Conservation (phyloP, 306 rosid genomes). For the Cyamopsis tetragonoloba region DNA sequence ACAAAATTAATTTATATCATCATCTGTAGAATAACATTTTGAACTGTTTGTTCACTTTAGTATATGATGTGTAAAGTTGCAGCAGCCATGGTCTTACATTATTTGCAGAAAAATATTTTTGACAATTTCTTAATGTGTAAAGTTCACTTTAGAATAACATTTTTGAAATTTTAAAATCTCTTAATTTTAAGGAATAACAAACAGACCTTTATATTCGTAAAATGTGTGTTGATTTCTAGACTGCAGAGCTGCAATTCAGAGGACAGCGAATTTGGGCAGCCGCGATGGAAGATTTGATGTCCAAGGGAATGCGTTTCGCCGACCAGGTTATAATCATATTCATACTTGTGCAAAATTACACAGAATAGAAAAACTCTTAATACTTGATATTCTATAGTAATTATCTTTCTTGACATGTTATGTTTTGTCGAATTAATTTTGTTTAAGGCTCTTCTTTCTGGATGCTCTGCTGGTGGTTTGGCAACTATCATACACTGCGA, state of each 20-base stretch:
- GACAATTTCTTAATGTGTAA: not conserved
- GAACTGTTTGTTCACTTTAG: not conserved
- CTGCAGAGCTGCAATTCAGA: conserved; percentile 70
- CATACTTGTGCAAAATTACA: not conserved
- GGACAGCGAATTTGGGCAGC: conserved; percentile 89
- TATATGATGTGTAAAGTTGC: not conserved
- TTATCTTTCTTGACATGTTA: conserved; percentile 6
- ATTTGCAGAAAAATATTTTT: not conserved
- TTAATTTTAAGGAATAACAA: no score
- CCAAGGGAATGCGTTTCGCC: conserved; percentile 83
- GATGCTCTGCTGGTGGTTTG: conserved; percentile 98
- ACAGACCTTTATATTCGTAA: no score
- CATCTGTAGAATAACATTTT: not conserved
- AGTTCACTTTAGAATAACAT: no score
- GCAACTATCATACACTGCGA: conserved; percentile 93
- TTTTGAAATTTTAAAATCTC: no score
- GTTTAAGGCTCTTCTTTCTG: conserved; percentile 87
- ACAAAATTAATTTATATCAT: not conserved
- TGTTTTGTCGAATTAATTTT: not conserved
- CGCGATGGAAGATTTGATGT: conserved; percentile 84
- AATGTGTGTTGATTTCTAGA: conserved; percentile 37
- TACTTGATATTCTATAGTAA: no score
- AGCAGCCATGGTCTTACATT: not conserved
- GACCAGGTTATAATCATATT: conserved; percentile 47
- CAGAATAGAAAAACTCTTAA: no score